Conservation (phyloP, 495 filamentous ascomycete species). For the Penicillium canariense region DNA sequence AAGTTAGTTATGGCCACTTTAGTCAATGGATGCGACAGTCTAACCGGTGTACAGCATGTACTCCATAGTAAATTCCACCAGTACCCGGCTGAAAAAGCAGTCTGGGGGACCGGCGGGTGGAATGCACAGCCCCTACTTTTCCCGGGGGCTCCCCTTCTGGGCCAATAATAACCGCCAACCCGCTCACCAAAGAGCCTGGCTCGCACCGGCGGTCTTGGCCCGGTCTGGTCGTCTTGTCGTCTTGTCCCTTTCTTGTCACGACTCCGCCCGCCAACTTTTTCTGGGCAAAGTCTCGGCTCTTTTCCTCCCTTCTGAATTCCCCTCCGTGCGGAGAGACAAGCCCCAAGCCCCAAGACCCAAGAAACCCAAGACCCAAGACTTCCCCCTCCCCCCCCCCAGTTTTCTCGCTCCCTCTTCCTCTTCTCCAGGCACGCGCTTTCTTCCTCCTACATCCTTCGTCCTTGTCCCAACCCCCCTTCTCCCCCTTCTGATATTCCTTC, state of each 20-base stretch:
- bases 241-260: slow-evolving; percentile 32
- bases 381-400: slow-evolving; percentile 15
- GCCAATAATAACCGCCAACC: slow-evolving; percentile 13
- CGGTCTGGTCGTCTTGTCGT: slow-evolving; percentile 28
- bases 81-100: no score
- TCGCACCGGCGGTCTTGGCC: slow-evolving; percentile 29
- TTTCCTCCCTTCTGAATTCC: slow-evolving; percentile 29
- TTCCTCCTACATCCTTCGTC: slow-evolving; percentile 6
- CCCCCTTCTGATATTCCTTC: neutral
- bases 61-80: no score
- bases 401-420: slow-evolving; percentile 5
- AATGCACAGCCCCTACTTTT: slow-evolving; percentile 26
- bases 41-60: no score
- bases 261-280: slow-evolving; percentile 35
- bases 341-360: slow-evolving; percentile 2
- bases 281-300: slow-evolving; percentile 45
- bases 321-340: slow-evolving; percentile 13
- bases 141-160: neutral
- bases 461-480: slow-evolving; percentile 11
- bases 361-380: slow-evolving; percentile 10
- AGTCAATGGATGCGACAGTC: no score
- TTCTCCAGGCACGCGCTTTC: slow-evolving; percentile 8
- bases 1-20: no score
- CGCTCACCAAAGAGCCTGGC: neutral
- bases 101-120: neutral